Percentiles rank a stretch among this genome's conserved stretches.
phyloP scores from a whole-genome alignment of 768 basidiomycete genomes.

The Favolaschia claudopus region DNA sequence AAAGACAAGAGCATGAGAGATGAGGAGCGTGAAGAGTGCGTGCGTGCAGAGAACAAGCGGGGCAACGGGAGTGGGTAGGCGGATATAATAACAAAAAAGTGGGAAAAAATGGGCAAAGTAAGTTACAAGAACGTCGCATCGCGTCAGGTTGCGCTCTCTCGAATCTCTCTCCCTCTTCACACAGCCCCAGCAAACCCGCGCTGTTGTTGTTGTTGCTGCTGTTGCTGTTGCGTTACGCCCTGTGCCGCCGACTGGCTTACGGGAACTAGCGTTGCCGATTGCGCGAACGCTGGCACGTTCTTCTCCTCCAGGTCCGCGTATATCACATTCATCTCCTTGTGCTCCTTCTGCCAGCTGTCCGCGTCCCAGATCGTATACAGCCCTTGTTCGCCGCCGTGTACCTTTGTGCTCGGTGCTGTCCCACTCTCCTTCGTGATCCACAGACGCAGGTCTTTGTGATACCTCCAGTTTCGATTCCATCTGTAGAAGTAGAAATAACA shows the following conservation, averaged over 20 bases:
- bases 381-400: conserved; percentile 84
- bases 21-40: conserved; percentile 42
- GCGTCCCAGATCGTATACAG: conserved; percentile 92
- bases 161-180: neutral
- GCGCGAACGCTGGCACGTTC: conserved; percentile 65
- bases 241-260: conserved; percentile 23
- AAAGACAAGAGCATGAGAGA: conserved; percentile 42
- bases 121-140: no score
- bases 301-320: conserved; percentile 82
- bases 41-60: conserved; percentile 15
- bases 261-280: conserved; percentile 55
- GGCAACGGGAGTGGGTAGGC: conserved; percentile 4
- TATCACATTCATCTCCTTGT: conserved; percentile 79
- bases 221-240: conserved; percentile 5
- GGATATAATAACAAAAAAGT: conserved; percentile 5
- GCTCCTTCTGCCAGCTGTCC: conserved; percentile 78
- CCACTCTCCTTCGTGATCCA: conserved; percentile 91
- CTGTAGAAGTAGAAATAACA: conserved; percentile 54
- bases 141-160: no score
- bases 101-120: neutral
- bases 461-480: conserved; percentile 95
- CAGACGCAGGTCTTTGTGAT: conserved; percentile 89
- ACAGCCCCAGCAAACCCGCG: conserved; percentile 22
- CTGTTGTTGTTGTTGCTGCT: conserved; percentile 7
- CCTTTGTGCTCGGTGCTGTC: conserved; percentile 76